Evolutionary conservation across 768 basidiomycete species (phyloP).

Genomic region (Suillus hirtellus): DNA sequence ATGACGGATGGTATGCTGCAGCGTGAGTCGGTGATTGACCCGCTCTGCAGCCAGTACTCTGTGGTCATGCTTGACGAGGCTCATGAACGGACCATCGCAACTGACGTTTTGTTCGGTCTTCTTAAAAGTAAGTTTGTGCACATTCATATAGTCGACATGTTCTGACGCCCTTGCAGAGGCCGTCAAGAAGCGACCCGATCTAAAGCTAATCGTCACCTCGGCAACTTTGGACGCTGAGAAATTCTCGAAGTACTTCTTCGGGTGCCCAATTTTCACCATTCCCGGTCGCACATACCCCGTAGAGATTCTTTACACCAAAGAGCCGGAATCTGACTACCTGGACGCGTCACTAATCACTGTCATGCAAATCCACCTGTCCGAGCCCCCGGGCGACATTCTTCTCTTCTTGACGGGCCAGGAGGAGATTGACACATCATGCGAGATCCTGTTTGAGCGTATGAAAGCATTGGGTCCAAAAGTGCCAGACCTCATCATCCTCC

Average conservation of each 20-base stretch:
- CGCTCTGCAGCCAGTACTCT: conserved; percentile 88
- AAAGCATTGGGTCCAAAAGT: conserved; percentile 98
- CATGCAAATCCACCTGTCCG: conserved; percentile 99
- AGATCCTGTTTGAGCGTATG: conserved; percentile 98
- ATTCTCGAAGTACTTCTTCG: conserved; percentile 99
- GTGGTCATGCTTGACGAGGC: conserved; percentile 99
- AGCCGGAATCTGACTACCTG: conserved; percentile 95
- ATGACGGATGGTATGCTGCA: conserved; percentile 99
- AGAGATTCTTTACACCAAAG: conserved; percentile 97
- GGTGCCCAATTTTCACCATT: conserved; percentile 98
- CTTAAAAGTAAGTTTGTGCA: conserved; percentile 54
- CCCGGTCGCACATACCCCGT: conserved; percentile 99
- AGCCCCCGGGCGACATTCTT: conserved; percentile 94
- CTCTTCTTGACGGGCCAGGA: conserved; percentile 99
- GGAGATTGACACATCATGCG: conserved; percentile 97
- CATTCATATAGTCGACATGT: not conserved
- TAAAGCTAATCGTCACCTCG: conserved; percentile 97
- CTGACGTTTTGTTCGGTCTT: conserved; percentile 95
- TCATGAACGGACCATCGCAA: conserved; percentile 97
- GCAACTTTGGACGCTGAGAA: conserved; percentile 99
- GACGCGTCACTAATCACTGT: conserved; percentile 98
- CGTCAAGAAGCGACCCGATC: conserved; percentile 89
- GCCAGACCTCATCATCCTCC: conserved; percentile 93
- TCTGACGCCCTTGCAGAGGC: conserved; percentile 63
- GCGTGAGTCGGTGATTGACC: conserved; percentile 95